Conservation (phyloP, 2,329 filamentous ascomycete species). For the Aspergillus tanneri region DNA sequence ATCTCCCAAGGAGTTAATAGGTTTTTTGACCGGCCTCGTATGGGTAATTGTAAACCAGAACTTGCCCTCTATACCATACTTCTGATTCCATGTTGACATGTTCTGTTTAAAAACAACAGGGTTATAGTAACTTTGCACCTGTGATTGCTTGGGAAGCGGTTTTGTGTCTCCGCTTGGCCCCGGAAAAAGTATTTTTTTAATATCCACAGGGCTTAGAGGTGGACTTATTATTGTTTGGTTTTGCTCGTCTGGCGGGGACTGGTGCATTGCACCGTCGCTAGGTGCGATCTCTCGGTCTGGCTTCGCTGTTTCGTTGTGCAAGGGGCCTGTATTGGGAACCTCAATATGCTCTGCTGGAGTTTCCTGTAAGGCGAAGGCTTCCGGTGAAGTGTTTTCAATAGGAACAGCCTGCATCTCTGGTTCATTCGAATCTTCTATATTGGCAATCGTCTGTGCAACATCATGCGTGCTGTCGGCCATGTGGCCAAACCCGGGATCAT, state of each 20-base stretch:
- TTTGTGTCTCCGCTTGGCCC: slow-evolving; percentile 12
- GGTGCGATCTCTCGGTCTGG: slow-evolving; percentile 8
- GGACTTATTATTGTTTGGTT: slow-evolving; percentile 40
- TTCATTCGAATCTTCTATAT: slow-evolving; percentile 15
- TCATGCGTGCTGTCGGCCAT: slow-evolving; percentile 20
- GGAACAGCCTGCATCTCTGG: slow-evolving; percentile 13
- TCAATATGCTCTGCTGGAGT: slow-evolving; percentile 3
- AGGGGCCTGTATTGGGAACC: neutral
- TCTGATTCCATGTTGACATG: slow-evolving; percentile 51
- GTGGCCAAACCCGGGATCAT: slow-evolving; percentile 48
- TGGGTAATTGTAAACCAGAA: slow-evolving; percentile 39
- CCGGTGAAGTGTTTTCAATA: slow-evolving; percentile 5
- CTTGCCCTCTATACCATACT: slow-evolving; percentile 52
- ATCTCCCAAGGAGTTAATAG: slow-evolving; percentile 14
- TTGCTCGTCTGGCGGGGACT: slow-evolving; percentile 19
- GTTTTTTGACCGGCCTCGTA: slow-evolving; percentile 7
- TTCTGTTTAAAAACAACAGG: slow-evolving; percentile 53
- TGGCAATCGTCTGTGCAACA: slow-evolving; percentile 15
- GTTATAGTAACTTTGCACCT: slow-evolving; percentile 49
- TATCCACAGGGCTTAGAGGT: slow-evolving; percentile 41
- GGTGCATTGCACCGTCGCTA: slow-evolving; percentile 2
- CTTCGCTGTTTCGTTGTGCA: neutral
- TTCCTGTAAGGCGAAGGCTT: slow-evolving; percentile 1
- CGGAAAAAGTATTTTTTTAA: slow-evolving; percentile 49
- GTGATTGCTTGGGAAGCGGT: slow-evolving; percentile 10